These are phyloP conservation scores for Chimonanthus salicifolius DNA, from an alignment of 164 flowering plant species.

Conservation along the genomic window DNA sequence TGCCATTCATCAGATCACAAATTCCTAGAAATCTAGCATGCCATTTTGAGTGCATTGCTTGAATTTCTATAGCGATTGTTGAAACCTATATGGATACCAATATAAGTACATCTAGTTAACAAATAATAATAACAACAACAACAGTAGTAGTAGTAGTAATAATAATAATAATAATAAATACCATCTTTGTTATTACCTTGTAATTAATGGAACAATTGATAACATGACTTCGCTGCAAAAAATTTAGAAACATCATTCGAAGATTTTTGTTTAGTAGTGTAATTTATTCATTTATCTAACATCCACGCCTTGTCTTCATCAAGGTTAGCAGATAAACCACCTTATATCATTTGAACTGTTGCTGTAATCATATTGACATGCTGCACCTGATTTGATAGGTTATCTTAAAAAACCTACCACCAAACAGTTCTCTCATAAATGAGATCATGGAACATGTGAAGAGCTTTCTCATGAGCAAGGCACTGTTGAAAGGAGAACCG, in stretches of 20 bases:
- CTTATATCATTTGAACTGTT: not conserved
- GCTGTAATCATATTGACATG: not conserved
- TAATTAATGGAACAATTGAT: not conserved
- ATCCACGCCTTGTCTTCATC: no score
- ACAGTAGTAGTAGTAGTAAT: no score
- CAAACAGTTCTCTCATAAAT: slow-evolving; percentile 70
- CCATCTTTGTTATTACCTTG: not conserved
- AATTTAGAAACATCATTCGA: no score
- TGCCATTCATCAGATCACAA: not conserved
- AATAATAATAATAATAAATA: no score
- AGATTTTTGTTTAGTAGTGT: no score
- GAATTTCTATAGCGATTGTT: not conserved
- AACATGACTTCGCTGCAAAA: no score
- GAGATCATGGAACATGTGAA: slow-evolving; percentile 84
- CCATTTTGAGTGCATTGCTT: not conserved
- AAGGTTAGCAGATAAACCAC: no score
- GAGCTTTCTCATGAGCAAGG: slow-evolving; percentile 73
- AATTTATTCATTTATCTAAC: no score
- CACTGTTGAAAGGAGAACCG: slow-evolving; percentile 40
- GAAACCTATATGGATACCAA: no score
- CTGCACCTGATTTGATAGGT: slow-evolving; percentile 38
- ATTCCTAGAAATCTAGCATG: not conserved
- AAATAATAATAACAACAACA: no score
- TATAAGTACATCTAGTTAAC: no score
- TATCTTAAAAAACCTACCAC: slow-evolving; percentile 87